Percentiles rank a stretch among this genome's conserved stretches.
Evolutionary conservation across 2,329 filamentous ascomycete species (phyloP).

Genomic region (Fusarium sp.): DNA sequence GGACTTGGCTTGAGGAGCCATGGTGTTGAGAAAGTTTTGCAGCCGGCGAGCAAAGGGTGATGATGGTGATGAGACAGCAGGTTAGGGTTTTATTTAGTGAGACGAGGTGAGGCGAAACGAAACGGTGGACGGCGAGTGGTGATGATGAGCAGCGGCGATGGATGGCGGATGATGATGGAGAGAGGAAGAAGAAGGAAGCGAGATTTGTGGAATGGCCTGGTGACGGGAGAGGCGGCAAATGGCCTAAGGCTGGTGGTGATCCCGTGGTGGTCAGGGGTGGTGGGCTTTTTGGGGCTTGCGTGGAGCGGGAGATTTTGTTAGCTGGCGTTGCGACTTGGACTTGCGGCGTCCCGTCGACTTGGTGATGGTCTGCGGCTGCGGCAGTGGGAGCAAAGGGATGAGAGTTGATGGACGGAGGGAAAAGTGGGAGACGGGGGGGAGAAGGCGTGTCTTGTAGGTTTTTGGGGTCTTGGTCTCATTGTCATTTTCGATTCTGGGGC

Average conservation of each 20-base stretch:
- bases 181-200: slow-evolving; percentile 29
- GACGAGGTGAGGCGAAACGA: slow-evolving; percentile 6
- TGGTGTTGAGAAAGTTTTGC: slow-evolving; percentile 33
- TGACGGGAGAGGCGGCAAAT: slow-evolving; percentile 45
- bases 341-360: slow-evolving; percentile 35
- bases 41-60: slow-evolving; percentile 22
- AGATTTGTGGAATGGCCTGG: slow-evolving; percentile 40
- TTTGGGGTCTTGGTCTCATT: slow-evolving; percentile 55
- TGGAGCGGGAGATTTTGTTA: slow-evolving; percentile 43
- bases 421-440: slow-evolving; percentile 45
- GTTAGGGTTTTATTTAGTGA: slow-evolving; percentile 11
- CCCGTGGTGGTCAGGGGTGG: slow-evolving; percentile 47
- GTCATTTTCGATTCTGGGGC: slow-evolving; percentile 53
- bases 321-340: slow-evolving; percentile 37
- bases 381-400: slow-evolving; percentile 39
- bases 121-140: slow-evolving; percentile 10
- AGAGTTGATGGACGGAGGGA: slow-evolving; percentile 35
- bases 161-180: slow-evolving; percentile 4
- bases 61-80: slow-evolving; percentile 17
- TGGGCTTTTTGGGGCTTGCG: slow-evolving; percentile 47
- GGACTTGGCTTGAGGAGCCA: slow-evolving; percentile 52
- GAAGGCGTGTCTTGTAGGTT: slow-evolving; percentile 51
- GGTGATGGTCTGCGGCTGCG: slow-evolving; percentile 37
- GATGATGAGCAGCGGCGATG: slow-evolving; percentile 20
- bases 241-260: slow-evolving; percentile 45